Percentiles rank a stretch among this genome's conserved stretches.
Evolutionary conservation across 495 filamentous ascomycete species (phyloP).

Genomic region (Amorphotheca resinae): DNA sequence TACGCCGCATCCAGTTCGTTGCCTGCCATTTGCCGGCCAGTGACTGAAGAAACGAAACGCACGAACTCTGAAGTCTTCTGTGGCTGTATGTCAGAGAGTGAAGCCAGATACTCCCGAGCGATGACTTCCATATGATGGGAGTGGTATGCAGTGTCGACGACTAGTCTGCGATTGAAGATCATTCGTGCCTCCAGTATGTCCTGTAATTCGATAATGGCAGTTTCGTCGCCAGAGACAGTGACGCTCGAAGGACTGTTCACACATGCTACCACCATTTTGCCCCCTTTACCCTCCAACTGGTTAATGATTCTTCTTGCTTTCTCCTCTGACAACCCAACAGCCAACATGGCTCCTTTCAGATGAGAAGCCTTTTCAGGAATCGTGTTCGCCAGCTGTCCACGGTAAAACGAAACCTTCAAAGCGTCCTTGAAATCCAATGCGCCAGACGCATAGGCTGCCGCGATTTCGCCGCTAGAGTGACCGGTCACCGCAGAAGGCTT

Average conservation of each 20-base stretch:
- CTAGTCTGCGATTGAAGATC: conserved; percentile 39
- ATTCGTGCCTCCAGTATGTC: conserved; percentile 29
- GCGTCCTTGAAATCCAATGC: conserved; percentile 36
- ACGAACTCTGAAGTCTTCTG: conserved; percentile 14
- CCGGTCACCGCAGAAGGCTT: conserved; percentile 42
- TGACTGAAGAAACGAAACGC: conserved; percentile 10
- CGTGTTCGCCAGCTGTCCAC: conserved; percentile 12
- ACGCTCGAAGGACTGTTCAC: conserved; percentile 47
- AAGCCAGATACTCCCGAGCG: conserved; percentile 24
- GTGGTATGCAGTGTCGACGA: conserved; percentile 50
- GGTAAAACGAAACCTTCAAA: conserved; percentile 39
- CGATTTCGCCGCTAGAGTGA: conserved; percentile 57
- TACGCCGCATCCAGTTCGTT: not conserved
- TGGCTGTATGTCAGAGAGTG: conserved; percentile 12
- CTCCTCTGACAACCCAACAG: conserved; percentile 34
- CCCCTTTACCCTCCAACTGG: conserved; percentile 5
- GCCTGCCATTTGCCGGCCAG: not conserved
- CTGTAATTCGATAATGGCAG: conserved; percentile 34
- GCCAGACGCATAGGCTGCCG: conserved; percentile 39
- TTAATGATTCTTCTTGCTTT: conserved; percentile 26
- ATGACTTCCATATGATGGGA: conserved; percentile 45
- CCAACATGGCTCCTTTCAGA: conserved; percentile 35
- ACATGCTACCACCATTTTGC: conserved; percentile 28
- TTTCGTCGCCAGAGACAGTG: conserved; percentile 43
- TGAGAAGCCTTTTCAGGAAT: not conserved